phyloP scores from a whole-genome alignment of 768 basidiomycete species.

The Pleurotus eryngii region DNA sequence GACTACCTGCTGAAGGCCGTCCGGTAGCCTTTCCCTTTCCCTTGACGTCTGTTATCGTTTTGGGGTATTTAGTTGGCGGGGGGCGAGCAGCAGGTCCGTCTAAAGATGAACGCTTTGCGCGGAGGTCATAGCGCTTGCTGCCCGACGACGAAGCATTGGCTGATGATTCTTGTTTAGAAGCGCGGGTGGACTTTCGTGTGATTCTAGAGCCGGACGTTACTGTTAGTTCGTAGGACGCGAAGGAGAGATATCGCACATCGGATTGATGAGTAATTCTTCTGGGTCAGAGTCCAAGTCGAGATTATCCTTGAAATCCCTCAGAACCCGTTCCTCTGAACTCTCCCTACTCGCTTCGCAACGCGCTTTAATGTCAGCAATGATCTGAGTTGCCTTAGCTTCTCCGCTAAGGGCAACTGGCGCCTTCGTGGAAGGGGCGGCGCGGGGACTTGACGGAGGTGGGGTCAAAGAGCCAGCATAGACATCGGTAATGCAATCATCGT shows the following conservation, averaged over 20 bases:
- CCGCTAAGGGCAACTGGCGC: slow-evolving; percentile 33
- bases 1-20: slow-evolving; percentile 10
- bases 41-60: slow-evolving; percentile 6
- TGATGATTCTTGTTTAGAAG: background rate
- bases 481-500: background rate
- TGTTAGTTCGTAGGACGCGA: background rate
- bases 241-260: background rate
- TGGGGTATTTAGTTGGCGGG: slow-evolving; percentile 10
- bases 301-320: slow-evolving; percentile 35
- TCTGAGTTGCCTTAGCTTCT: slow-evolving; percentile 46
- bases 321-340: slow-evolving; percentile 41
- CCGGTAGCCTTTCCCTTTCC: slow-evolving; percentile 15
- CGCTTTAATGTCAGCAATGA: slow-evolving; percentile 65
- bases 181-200: background rate
- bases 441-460: slow-evolving; percentile 1
- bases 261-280: slow-evolving; percentile 12
- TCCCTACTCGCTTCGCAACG: background rate
- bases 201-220: background rate
- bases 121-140: background rate
- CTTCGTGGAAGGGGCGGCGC: background rate
- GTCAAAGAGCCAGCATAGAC: background rate
- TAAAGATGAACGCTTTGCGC: background rate
- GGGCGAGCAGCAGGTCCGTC: background rate
- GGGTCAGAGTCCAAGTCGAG: slow-evolving; percentile 49
- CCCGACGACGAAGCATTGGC: background rate